Evolutionary conservation across 2,329 filamentous ascomycete genomes (phyloP).

Genomic region (Lachnellula cervina): DNA sequence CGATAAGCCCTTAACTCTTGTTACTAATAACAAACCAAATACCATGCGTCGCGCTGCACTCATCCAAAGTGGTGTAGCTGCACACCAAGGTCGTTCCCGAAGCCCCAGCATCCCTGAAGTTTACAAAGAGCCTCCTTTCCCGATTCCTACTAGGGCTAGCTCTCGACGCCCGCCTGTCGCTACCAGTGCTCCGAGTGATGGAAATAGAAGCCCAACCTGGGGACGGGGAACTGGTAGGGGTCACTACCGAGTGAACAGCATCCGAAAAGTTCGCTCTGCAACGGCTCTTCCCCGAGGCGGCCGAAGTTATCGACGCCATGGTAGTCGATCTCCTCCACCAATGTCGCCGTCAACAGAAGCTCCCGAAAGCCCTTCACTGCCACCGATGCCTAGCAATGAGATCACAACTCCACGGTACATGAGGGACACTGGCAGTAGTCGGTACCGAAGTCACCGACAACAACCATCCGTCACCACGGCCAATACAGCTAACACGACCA

Average conservation of each 20-base stretch:
- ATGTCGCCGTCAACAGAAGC: constrained; percentile 63
- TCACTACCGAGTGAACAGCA: constrained; percentile 54
- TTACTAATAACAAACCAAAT: constrained; percentile 30
- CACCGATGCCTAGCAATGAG: constrained; percentile 68
- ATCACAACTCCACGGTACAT: constrained; percentile 53
- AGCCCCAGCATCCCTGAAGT: constrained; percentile 61
- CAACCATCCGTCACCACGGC: constrained; percentile 58
- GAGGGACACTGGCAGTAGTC: constrained; percentile 36
- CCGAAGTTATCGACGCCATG: constrained; percentile 44
- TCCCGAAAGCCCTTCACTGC: constrained; percentile 65
- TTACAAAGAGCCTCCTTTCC: constrained; percentile 70
- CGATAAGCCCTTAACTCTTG: constrained; percentile 29
- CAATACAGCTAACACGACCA: constrained; percentile 46
- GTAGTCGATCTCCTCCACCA: constrained; percentile 59
- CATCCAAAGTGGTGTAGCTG: constrained; percentile 72
- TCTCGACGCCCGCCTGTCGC: constrained; percentile 69
- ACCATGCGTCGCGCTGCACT: constrained; percentile 74
- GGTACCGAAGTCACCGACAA: constrained; percentile 46
- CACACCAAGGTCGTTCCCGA: constrained; percentile 58
- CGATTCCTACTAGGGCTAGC: constrained; percentile 83
- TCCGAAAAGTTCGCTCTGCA: constrained; percentile 82
- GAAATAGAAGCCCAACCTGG: constrained; percentile 73
- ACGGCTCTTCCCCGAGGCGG: constrained; percentile 58
- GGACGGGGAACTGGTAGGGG: constrained; percentile 45
- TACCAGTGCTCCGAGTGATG: constrained; percentile 62